Evolutionary conservation across 2,329 filamentous ascomycete genomes (phyloP).

Genomic region (Exserohilum rostratum): DNA sequence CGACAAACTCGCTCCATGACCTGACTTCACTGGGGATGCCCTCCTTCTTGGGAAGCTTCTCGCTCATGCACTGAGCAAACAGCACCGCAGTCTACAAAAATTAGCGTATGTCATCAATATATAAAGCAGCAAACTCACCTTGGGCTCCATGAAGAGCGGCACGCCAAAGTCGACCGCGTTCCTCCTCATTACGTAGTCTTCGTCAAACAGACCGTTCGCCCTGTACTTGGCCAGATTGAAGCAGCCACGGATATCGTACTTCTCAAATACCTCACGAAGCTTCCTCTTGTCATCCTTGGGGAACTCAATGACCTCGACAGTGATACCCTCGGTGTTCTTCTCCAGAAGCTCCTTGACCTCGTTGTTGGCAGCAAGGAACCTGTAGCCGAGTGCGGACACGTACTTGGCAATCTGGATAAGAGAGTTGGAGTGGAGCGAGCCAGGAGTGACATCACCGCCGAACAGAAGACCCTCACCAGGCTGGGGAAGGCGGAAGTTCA

Average conservation of each 20-base stretch:
- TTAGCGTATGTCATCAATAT: constrained; percentile 20
- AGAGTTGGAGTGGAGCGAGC: constrained; percentile 59
- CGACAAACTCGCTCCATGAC: constrained; percentile 94
- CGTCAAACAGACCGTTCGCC: constrained; percentile 83
- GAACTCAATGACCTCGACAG: constrained; percentile 92
- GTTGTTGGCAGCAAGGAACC: constrained; percentile 83
- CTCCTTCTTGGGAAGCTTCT: constrained; percentile 87
- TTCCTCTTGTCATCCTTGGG: constrained; percentile 95
- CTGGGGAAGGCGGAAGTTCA: constrained; percentile 98
- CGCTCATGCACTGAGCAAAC: constrained; percentile 95
- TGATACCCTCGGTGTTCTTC: constrained; percentile 68
- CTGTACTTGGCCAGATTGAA: constrained; percentile 91
- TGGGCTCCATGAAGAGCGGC: constrained; percentile 97
- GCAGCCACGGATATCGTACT: constrained; percentile 92
- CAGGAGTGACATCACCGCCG: constrained; percentile 74
- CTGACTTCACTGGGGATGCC: constrained; percentile 91
- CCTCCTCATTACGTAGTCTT: constrained; percentile 97
- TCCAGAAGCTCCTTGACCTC: constrained; percentile 86
- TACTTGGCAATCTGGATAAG: constrained; percentile 84
- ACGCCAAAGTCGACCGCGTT: constrained; percentile 99
- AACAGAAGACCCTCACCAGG: constrained; percentile 95
- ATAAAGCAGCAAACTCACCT: constrained; percentile 65
- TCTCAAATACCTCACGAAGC: constrained; percentile 92
- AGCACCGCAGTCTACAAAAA: constrained; percentile 80
- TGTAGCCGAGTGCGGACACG: constrained; percentile 88